Conservation (phyloP, 2,329 filamentous ascomycete genomes). For the Colletotrichum musae region DNA sequence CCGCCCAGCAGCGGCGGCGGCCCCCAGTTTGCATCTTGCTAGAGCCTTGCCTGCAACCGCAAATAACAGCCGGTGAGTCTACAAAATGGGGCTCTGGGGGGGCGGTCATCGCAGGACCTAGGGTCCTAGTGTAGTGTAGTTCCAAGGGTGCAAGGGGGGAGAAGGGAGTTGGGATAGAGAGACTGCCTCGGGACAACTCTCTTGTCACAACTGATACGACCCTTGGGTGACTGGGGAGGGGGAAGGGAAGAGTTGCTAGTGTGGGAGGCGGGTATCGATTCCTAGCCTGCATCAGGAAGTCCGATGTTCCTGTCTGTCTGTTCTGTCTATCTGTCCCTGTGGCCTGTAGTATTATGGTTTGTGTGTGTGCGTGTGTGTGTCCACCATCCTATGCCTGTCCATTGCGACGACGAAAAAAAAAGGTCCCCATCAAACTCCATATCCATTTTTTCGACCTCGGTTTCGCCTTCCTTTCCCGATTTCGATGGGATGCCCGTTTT, state of each 20-base stretch:
- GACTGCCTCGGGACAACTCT: slow-evolving; percentile 12
- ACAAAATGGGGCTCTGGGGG: slow-evolving; percentile 20
- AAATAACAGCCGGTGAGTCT: slow-evolving; percentile 34
- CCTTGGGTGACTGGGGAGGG: slow-evolving; percentile 8
- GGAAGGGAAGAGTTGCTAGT: not conserved
- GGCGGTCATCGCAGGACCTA: not conserved
- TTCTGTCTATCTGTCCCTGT: too few species aligned
- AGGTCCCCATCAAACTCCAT: slow-evolving; percentile 23
- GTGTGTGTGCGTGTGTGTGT: too few species aligned
- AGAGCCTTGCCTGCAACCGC: not conserved
- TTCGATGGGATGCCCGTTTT: slow-evolving; percentile 4
- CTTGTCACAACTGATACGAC: slow-evolving; percentile 13
- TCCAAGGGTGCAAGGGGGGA: slow-evolving; percentile 10
- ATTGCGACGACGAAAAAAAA: not conserved
- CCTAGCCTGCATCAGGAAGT: slow-evolving; percentile 37
- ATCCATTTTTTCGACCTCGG: slow-evolving; percentile 4
- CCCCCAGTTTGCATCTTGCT: not conserved
- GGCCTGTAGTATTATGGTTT: too few species aligned
- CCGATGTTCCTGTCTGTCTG: slow-evolving; percentile 10
- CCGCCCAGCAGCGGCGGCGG: not conserved
- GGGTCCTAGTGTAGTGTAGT: not conserved
- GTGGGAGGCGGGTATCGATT: slow-evolving; percentile 2
- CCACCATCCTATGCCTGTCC: slow-evolving; percentile 1
- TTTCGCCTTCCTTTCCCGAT: slow-evolving; percentile 22
- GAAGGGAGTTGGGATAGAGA: slow-evolving; percentile 1